Base-by-base conservation (phyloP, 352 stramenopile genomes). In the Globisporangium solare region DNA sequence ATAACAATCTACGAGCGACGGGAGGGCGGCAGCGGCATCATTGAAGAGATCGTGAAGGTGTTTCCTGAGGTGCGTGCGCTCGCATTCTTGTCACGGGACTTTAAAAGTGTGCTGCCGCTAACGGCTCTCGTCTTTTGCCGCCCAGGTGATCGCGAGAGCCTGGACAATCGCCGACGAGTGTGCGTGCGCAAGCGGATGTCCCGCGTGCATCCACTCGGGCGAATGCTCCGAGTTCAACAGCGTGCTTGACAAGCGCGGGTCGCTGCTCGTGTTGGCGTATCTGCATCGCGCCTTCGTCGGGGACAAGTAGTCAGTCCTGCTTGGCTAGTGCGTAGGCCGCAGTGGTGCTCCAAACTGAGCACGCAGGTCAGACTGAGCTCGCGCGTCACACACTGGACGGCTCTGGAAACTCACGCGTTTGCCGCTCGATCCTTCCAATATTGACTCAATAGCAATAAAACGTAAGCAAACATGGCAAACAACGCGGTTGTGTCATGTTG, bases 191-290 rank as follows among this genome's bases (percentile, higher is more conserved):
- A 63, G 75, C 45, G 92, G 92, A 11, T 98, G 92, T 57, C 88
- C 91, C 14, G 75, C 68, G 7, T 98, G 92, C 67, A 85, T 97
- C 52, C 88, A 96, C 47, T 87, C 85, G 21, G 51, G 75, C 22
- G 64, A 73, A 55, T 98, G 92, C 64, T 86, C 76, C 21, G 90
- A 95, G 63, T 96, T 89, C 72, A 98, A 98, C 67, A 63, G 68
- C 18, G 82, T 94, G n/a, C 60, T 97, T 31, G 79, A 96, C 65
- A 97, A 97, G 63, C 71, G 64, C 7, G 88, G 82, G 7, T 82
- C 83, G 18, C 64, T 88, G 8, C 47, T 88, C 11, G 74, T 97
- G 10, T 71, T 97, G 1, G 67, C 78, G 0, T 89, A 70, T 42
- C 35, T 95, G 1, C 53, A 72, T 27, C 10, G 20, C 3, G 47